These are phyloP conservation scores for Fraxinus floribunda DNA, from an alignment of 305 asterid genomes.

Conservation along the genomic window DNA sequence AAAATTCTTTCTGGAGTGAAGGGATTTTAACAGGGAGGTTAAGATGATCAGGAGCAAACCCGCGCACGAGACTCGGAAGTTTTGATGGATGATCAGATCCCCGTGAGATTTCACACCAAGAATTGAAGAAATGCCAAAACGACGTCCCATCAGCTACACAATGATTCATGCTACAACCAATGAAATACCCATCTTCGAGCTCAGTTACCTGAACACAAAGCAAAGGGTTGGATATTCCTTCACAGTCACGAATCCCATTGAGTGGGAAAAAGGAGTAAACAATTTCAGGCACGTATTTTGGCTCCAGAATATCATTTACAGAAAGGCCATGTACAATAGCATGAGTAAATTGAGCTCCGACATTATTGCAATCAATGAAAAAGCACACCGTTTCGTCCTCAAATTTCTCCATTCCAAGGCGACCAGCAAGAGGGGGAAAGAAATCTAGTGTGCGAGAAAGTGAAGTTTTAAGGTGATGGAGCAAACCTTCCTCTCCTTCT, in stretches of 20 bases:
- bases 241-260: constrained; percentile 22
- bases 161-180: constrained; percentile 43
- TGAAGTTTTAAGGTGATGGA: constrained; percentile 32
- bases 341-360: constrained; percentile 24
- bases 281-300: constrained; percentile 26
- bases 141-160: constrained; percentile 39
- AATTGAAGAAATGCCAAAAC: constrained; percentile 56
- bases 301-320: constrained; percentile 21
- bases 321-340: constrained; percentile 19
- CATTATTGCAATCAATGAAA: constrained; percentile 37
- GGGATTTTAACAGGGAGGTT: constrained; percentile 9
- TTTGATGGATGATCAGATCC: constrained; percentile 24
- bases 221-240: constrained; percentile 38
- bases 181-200: constrained; percentile 45
- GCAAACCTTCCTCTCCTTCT: background rate
- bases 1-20: background rate
- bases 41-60: constrained; percentile 2
- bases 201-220: constrained; percentile 45
- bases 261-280: constrained; percentile 35
- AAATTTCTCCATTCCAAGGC: constrained; percentile 17
- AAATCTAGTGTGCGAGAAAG: constrained; percentile 30
- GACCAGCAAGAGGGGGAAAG: constrained; percentile 42
- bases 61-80: constrained; percentile 16
- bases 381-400: constrained; percentile 9
- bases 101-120: constrained; percentile 51